phyloP scores from a whole-genome alignment of 1,284 basidiomycete genomes.

The Sanguinoderma infundibulare region DNA sequence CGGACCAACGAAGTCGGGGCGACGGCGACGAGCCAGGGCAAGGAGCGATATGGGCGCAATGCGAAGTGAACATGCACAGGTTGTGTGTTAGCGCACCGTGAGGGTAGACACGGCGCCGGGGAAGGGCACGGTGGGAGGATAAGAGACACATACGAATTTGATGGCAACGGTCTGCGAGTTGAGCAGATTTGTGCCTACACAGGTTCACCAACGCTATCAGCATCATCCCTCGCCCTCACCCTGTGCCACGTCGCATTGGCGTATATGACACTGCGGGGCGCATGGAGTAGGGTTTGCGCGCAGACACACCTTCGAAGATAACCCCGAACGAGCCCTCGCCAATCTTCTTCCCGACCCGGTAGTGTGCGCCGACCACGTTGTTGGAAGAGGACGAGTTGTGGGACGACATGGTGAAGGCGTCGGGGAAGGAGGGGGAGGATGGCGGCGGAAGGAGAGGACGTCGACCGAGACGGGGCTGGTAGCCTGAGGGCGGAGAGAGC shows the following conservation, averaged over 20 bases:
- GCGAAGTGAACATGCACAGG: slow-evolving; percentile 2
- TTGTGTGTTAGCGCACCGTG: slow-evolving; percentile 6
- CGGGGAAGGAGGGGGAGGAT: slow-evolving; percentile 23
- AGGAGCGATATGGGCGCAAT: slow-evolving; percentile 6
- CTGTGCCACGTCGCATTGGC: slow-evolving; percentile 5
- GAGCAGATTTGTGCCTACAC: slow-evolving; percentile 88
- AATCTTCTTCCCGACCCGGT: slow-evolving; percentile 85
- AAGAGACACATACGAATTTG: slow-evolving; percentile 83
- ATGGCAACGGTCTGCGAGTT: slow-evolving; percentile 97
- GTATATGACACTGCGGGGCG: slow-evolving; percentile 3
- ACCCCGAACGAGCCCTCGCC: slow-evolving; percentile 93
- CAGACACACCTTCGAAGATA: slow-evolving; percentile 86
- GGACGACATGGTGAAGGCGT: slow-evolving; percentile 53
- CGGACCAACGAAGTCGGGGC: slow-evolving; percentile 10
- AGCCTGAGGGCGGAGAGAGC: slow-evolving; percentile 14
- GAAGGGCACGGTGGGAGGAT: slow-evolving; percentile 2
- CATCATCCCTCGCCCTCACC: neutral
- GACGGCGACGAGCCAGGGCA: neutral
- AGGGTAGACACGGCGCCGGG: neutral
- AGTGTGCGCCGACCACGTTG: slow-evolving; percentile 80
- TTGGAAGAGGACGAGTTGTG: slow-evolving; percentile 62
- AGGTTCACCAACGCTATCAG: neutral
- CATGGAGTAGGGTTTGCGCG: slow-evolving; percentile 2
- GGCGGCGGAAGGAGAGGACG: slow-evolving; percentile 14
- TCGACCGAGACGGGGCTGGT: neutral